Evolutionary conservation across 106 monocot genomes (phyloP).

Genomic region (Vanilla planifolia): DNA sequence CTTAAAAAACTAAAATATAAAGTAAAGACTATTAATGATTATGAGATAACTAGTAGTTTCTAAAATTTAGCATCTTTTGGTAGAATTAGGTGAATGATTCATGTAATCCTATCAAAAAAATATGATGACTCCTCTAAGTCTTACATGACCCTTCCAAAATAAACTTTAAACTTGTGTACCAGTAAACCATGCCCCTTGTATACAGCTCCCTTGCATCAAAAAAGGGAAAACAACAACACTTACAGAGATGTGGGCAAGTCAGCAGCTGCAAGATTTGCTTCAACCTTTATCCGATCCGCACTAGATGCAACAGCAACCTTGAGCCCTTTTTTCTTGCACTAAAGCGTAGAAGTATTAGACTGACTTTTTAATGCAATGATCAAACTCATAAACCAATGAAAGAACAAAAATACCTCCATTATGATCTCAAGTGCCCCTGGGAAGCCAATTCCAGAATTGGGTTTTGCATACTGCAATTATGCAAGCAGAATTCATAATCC

Average conservation of each 20-base stretch:
- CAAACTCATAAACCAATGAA: not conserved
- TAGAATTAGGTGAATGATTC: too few relatives aligned
- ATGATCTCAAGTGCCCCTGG: conserved; percentile 92
- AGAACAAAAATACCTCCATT: conserved; percentile 40
- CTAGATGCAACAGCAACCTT: conserved; percentile 98
- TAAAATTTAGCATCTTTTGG: too few relatives aligned
- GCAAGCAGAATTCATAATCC: not conserved
- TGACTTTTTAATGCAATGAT: not conserved
- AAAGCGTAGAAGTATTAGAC: not conserved
- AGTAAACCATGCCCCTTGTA: too few relatives aligned
- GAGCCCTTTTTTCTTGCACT: conserved; percentile 82
- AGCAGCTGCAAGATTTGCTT: conserved; percentile 90
- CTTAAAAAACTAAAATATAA: too few relatives aligned
- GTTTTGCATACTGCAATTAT: conserved; percentile 81
- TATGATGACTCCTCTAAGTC: too few relatives aligned
- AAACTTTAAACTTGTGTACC: too few relatives aligned
- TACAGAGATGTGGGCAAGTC: conserved; percentile 66
- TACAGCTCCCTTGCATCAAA: not conserved
- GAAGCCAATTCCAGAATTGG: conserved; percentile 86
- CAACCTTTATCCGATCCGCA: conserved; percentile 92
- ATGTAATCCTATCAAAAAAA: too few relatives aligned
- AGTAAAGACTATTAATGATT: too few relatives aligned
- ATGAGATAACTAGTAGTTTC: too few relatives aligned
- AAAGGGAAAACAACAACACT: conserved; percentile 8
- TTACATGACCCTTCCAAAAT: too few relatives aligned